Base-by-base conservation (phyloP, 257 asterid genomes). In the Nicotiana paniculata region DNA sequence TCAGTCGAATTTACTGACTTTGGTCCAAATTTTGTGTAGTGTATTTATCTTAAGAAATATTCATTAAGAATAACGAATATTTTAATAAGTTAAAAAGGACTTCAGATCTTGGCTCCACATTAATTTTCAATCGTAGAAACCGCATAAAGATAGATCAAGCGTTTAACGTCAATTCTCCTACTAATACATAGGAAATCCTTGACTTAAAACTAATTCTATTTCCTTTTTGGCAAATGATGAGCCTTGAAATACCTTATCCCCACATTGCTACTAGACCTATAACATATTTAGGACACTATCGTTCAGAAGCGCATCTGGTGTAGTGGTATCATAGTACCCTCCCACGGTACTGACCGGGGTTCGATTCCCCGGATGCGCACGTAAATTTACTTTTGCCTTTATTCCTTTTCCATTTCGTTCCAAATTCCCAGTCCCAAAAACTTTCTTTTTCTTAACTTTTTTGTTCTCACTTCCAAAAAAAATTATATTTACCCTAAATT, bases 291-390 rank as follows among this genome's bases (percentile, higher is more conserved):
- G 48, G 48, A 39, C 1, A 0, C 11, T 2, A 1, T 0, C 0
- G 8, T 0, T 0, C 21, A 43, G 7, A 1, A 81, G 98, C 96
- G 98, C 98, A 96, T 96, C 98, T 96, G 89, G 99, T 94, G 99
- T 96, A 94, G 99, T 96, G 99, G 98, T 92, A 96, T 96, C 99
- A 93, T 94, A 92, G 99, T 93, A 96, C 98, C 98, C 98, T 93
- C 98, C 97, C 98, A 94, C 98, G 98, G 98, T 94, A 93, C 97
- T 91, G 97, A 94, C 99, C 95, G 86, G 98, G 97, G 97, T 96
- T 93, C 99, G 98, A 94, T 94, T 94, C 97, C 98, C 97, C 86
- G 96, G 97, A 96, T 94, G 98, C 98, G 98, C 98, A 96, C 17
- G 0, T 1, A 0, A 13, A 4, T 4, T 0, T 9, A 13, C 0